Base-by-base conservation (phyloP, 305 asterid species). In the Plantago coronopus region DNA sequence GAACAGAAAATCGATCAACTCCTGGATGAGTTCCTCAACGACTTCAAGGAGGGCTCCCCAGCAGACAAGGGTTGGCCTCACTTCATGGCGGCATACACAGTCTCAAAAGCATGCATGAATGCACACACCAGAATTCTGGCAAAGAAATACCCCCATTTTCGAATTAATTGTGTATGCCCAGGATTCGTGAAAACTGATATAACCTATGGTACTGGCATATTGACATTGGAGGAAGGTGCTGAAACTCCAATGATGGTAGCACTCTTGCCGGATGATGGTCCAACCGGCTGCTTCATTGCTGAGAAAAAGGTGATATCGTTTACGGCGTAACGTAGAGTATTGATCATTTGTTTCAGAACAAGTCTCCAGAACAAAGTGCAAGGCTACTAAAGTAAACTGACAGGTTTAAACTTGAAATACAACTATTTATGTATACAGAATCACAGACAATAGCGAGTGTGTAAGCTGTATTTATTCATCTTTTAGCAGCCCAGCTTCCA, bases 101-200 rank as follows among this genome's bases (percentile, higher is more conserved):
- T 85, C 49, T 79, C 90, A 40, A 86, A 86, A 81, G 91, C 85
- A 22, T 77, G 80, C 38, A 12, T 83, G 81, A 76, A 73, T 49
- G 88, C 79, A 0, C 77, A 83, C 77, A 72, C 90, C 5, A 79
- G 84, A 68, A 46, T 79, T 57, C 45, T 78, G 46, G 85, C 91
- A 4, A 74, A 70, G 59, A 69, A 66, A 19, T 58, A 74, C 62
- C 81, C 79, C 0, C 46, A 44, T 18, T 57, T 79, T 17, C 67
- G 62, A 57, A 66, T 81, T 11, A 86, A 83, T 15, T 69, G 70
- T 16, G 80, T 79, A 18, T 83, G 87, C 65, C 95, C 91, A 0
- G 95, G 91, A 21, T 79, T 7, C 37, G 86, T 79, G 17, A 73
- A 59, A 44, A 83, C 95, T 7, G 91, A 86, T 20, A 38, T 81